A percentile compares a stretch with the other conserved stretches of the same genome.
Conservation (phyloP, 2,329 filamentous ascomycete species). For the Zasmidium angulare region DNA sequence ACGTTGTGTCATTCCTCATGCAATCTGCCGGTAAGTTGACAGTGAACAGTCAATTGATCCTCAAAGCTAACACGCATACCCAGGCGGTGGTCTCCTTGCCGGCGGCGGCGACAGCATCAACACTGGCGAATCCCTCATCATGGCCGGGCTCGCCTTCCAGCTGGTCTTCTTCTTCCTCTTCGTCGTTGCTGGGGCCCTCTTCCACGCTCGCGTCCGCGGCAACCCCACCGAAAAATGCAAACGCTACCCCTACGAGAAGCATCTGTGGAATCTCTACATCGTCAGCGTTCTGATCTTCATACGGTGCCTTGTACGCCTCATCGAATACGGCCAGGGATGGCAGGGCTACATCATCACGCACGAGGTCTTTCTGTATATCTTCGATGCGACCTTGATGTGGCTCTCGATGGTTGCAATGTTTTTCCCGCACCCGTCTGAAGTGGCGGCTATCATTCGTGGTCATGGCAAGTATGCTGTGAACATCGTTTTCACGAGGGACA, state of each 20-base stretch:
- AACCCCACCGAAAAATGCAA: conserved; percentile 14
- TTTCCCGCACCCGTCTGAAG: conserved; percentile 15
- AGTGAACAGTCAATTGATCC: not conserved
- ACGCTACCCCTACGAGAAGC: conserved; percentile 35
- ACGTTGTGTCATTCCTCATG: conserved; percentile 50
- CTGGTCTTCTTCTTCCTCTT: conserved; percentile 54
- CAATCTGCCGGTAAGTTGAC: conserved; percentile 30
- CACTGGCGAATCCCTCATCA: conserved; percentile 46
- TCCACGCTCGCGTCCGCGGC: conserved; percentile 28
- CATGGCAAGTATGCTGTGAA: conserved; percentile 12
- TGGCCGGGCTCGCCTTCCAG: conserved; percentile 52
- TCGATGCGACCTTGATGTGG: conserved; percentile 19
- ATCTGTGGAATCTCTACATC: conserved; percentile 46
- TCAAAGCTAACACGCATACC: not conserved
- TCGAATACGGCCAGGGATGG: conserved; percentile 50
- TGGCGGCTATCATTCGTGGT: conserved; percentile 16
- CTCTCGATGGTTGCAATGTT: conserved; percentile 17
- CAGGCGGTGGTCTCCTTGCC: conserved; percentile 13
- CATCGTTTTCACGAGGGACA: conserved; percentile 13
- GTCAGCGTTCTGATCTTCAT: conserved; percentile 49
- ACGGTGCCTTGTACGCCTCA: conserved; percentile 49
- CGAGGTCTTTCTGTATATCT: conserved; percentile 28
- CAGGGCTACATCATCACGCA: conserved; percentile 45
- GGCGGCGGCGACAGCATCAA: conserved; percentile 18
- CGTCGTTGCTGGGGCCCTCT: conserved; percentile 35